Base-by-base conservation (phyloP, 768 basidiomycete species). In the Phaeolepiota aurea region DNA sequence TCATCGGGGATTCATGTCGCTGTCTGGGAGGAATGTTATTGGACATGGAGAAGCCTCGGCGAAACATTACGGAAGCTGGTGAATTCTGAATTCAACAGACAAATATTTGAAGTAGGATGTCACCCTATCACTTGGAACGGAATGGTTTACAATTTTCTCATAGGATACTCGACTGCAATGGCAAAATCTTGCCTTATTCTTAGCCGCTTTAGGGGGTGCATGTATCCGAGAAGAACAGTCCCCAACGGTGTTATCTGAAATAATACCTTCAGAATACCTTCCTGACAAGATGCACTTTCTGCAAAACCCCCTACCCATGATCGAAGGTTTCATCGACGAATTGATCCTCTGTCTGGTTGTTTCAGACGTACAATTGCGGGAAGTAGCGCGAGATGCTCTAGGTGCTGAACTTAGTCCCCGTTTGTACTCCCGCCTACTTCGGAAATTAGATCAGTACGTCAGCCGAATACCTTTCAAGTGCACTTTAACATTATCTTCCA, bases 1-100 rank as follows among this genome's bases (percentile, higher is more conserved):
- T 77, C 82, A 11, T 73, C 74, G 20, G 73, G 78, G 1, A 71
- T 77, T n/a, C 77, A 87, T 39, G 64, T 84, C 15, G 84, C 82
- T 0, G 81, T 87, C 2, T 92, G 88, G 88, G 70, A 82, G 47
- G 88, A 91, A 52, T 82, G 77, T 45, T 89, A 82, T 55, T 80
- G 73, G 64, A 68, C 86, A 36, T 90, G 87, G 86, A 67, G 69
- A 19, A 60, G 66, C 3, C 58, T 89, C 32, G 75, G 75, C 11
- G 83, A 85, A 52, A 62, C 71, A 37, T 63, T 82, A 28, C 7
- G n/a, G 25, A n/a, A n/a, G 7, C 25, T 28, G 25, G 25, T 7
- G n/a, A 28, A 28, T 33, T 68, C 71, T 46, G 71, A 65, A 12
- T 46, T 50, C 4, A 40, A 62, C 14, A 7, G 55, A 53, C 14